These are phyloP conservation scores for Sherardia arvensis DNA, from an alignment of 257 asterid genomes.

Conservation along the genomic window DNA sequence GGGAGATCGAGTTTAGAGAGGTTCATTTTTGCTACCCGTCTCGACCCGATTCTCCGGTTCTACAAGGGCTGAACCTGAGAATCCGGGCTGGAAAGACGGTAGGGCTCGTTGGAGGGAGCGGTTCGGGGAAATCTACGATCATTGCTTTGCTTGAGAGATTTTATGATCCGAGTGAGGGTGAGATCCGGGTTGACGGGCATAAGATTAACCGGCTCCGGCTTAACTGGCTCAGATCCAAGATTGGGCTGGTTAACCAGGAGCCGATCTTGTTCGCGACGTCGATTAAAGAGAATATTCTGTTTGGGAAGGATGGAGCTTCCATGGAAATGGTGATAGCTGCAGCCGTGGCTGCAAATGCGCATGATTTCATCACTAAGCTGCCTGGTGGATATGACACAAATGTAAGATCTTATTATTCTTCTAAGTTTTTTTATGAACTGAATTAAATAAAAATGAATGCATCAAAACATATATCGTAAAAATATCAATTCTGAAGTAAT, in stretches of 20 bases:
- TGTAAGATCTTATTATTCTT: slow-evolving; percentile 20
- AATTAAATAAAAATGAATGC: too few species aligned
- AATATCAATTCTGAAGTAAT: too few species aligned
- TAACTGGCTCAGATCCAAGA: slow-evolving; percentile 68
- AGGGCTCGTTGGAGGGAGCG: slow-evolving; percentile 78
- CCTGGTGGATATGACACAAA: slow-evolving; percentile 64
- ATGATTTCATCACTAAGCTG: slow-evolving; percentile 46
- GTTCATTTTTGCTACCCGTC: slow-evolving; percentile 68
- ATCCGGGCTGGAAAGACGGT: slow-evolving; percentile 49
- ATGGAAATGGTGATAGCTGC: slow-evolving; percentile 37
- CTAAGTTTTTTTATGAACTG: neutral
- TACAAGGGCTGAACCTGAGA: slow-evolving; percentile 44
- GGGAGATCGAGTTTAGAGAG: slow-evolving; percentile 57
- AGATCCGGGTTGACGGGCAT: slow-evolving; percentile 52
- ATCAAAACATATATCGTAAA: too few species aligned
- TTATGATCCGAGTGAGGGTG: slow-evolving; percentile 59
- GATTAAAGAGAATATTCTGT: slow-evolving; percentile 53
- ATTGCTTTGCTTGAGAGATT: slow-evolving; percentile 60
- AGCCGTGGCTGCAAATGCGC: slow-evolving; percentile 68
- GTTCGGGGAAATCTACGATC: slow-evolving; percentile 69
- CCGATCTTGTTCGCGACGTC: slow-evolving; percentile 68
- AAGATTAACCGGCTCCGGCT: slow-evolving; percentile 40
- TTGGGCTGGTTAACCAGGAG: slow-evolving; percentile 72
- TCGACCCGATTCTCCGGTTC: slow-evolving; percentile 38
- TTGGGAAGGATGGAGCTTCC: slow-evolving; percentile 63